Conservation (phyloP, 2,329 filamentous ascomycete genomes). For the Diaporthe longicolla region DNA sequence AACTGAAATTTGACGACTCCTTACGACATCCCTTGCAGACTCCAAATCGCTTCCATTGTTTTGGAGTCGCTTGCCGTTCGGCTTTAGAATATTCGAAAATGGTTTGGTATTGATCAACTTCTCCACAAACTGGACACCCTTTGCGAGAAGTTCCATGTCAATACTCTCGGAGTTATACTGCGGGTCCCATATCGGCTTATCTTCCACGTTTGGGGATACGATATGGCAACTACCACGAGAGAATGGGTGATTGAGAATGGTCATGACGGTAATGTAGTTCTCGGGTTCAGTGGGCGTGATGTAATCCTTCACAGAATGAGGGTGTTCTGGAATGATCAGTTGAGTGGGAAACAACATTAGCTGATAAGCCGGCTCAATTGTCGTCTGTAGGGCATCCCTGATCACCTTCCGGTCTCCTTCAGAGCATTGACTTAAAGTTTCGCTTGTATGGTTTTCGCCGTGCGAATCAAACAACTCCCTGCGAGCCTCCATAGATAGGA, state of each 20-base stretch:
- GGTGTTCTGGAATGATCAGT: conserved; percentile 44
- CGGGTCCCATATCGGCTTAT: conserved; percentile 65
- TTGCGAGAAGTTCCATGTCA: conserved; percentile 59
- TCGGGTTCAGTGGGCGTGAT: conserved; percentile 49
- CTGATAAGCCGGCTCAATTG: conserved; percentile 46
- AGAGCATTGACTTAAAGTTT: background rate
- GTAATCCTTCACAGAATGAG: conserved; percentile 45
- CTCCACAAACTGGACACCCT: conserved; percentile 56
- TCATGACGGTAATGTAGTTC: conserved; percentile 65
- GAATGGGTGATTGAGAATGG: conserved; percentile 70
- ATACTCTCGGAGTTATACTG: conserved; percentile 65
- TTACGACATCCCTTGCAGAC: conserved; percentile 46
- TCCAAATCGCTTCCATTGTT: conserved; percentile 44
- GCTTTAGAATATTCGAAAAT: conserved; percentile 55
- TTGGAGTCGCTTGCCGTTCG: conserved; percentile 39
- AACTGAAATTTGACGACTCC: conserved; percentile 42
- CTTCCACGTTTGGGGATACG: conserved; percentile 55
- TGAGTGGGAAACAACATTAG: conserved; percentile 48
- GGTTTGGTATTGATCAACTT: conserved; percentile 56
- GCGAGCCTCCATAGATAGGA: conserved; percentile 15
- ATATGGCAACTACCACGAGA: conserved; percentile 71
- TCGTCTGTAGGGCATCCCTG: background rate
- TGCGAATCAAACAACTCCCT: conserved; percentile 3
- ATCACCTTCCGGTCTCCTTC: conserved; percentile 15
- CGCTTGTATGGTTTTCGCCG: background rate